A percentile compares a stretch with the other conserved stretches of the same genome.
Conservation (phyloP, 2,329 filamentous ascomycete species). For the Colletotrichum godetiae region DNA sequence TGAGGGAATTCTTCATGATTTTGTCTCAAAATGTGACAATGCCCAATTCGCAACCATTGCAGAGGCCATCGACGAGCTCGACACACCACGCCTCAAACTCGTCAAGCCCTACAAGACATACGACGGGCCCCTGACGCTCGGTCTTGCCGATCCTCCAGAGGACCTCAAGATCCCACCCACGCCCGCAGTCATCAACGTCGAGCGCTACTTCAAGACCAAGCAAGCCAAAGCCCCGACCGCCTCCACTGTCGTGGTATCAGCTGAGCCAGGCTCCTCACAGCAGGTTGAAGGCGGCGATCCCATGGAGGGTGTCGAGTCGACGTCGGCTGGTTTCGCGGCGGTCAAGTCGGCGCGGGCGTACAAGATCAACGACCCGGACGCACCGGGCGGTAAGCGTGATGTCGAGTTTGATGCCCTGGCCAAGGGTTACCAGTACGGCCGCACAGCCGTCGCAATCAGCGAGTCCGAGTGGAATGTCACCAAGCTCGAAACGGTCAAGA, state of each 20-base stretch:
- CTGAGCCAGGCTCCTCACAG: slow-evolving; percentile 56
- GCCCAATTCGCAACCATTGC: slow-evolving; percentile 86
- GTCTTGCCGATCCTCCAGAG: slow-evolving; percentile 60
- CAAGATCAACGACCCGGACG: slow-evolving; percentile 79
- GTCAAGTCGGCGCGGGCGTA: slow-evolving; percentile 87
- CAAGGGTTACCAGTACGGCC: slow-evolving; percentile 94
- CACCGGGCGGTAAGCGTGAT: slow-evolving; percentile 82
- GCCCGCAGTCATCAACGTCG: slow-evolving; percentile 85
- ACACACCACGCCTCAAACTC: slow-evolving; percentile 80
- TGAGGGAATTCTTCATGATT: slow-evolving; percentile 72
- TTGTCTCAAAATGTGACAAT: slow-evolving; percentile 74
- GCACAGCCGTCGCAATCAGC: slow-evolving; percentile 90
- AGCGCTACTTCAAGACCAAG: slow-evolving; percentile 90
- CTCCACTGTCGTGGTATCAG: slow-evolving; percentile 76
- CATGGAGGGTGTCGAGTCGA: slow-evolving; percentile 61
- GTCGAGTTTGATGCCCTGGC: slow-evolving; percentile 85
- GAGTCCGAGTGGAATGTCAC: slow-evolving; percentile 89
- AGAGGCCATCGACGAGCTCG: slow-evolving; percentile 84
- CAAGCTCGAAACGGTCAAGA: slow-evolving; percentile 81
- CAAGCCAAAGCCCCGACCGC: slow-evolving; percentile 79
- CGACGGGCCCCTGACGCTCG: slow-evolving; percentile 83
- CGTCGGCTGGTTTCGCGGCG: slow-evolving; percentile 63
- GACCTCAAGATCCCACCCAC: slow-evolving; percentile 70
- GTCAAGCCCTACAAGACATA: slow-evolving; percentile 83
- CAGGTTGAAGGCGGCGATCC: slow-evolving; percentile 61